Percentiles rank a stretch among this genome's conserved stretches.
phyloP scores from a whole-genome alignment of 768 basidiomycete species.

The Naganishia kalamii region DNA sequence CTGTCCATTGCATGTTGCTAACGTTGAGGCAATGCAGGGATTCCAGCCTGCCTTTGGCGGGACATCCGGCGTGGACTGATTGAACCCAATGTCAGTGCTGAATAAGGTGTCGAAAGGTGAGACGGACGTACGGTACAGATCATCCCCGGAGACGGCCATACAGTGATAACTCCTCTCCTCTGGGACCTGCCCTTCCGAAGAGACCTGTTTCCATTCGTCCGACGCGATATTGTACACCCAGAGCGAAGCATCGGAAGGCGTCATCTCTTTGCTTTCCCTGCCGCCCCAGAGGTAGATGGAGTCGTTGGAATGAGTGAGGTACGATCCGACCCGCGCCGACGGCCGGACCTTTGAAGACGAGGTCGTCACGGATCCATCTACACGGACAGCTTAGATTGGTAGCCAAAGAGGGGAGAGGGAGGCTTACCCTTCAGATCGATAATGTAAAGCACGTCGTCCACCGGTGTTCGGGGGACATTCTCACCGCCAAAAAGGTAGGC shows the following conservation, averaged over 20 bases:
- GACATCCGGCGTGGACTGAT: conserved; percentile 51
- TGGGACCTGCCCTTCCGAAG: conserved; percentile 30
- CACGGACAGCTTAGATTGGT: not conserved
- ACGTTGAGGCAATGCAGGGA: conserved; percentile 47
- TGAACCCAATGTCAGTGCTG: conserved; percentile 40
- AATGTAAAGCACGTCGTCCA: conserved; percentile 36
- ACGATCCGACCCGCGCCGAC: conserved; percentile 34
- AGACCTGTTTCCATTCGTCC: conserved; percentile 40
- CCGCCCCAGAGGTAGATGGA: conserved; percentile 51
- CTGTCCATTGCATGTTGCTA: conserved; percentile 31
- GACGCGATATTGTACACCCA: conserved; percentile 36
- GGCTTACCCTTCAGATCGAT: conserved; percentile 24
- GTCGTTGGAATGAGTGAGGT: conserved; percentile 21
- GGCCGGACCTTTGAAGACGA: conserved; percentile 21
- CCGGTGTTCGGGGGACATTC: conserved; percentile 48
- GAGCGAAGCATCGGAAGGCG: conserved; percentile 45
- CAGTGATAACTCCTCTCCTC: conserved; percentile 48
- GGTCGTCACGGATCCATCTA: conserved; percentile 3
- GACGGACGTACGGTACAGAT: conserved; percentile 20
- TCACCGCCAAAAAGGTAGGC: conserved; percentile 51
- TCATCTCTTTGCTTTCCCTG: conserved; percentile 48
- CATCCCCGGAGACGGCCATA: conserved; percentile 39
- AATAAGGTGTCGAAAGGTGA: not conserved
- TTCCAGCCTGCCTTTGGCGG: conserved; percentile 45
- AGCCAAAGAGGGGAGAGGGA: not conserved